Conservation (phyloP, 257 asterid species). For the Nicotiana obtusifolia region DNA sequence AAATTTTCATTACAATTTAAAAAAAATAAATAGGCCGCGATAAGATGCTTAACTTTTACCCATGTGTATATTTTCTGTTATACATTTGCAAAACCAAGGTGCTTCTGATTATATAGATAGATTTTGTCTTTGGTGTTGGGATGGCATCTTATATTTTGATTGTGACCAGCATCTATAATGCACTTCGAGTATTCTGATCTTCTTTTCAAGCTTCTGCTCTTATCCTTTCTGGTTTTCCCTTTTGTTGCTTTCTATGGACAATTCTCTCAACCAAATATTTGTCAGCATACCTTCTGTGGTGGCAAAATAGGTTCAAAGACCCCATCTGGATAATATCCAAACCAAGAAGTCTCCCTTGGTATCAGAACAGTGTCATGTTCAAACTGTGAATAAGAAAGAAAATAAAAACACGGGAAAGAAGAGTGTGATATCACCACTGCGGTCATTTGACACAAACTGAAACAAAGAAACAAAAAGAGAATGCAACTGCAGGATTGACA, state of each 20-base stretch:
- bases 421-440: not conserved
- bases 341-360: constrained; percentile 95
- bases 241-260: not conserved
- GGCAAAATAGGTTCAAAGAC: constrained; percentile 60
- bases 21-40: no score
- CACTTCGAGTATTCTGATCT: no score
- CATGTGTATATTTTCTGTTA: no score
- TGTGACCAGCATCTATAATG: no score
- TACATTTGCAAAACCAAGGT: no score
- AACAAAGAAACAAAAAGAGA: not conserved
- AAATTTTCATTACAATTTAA: no score
- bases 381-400: constrained; percentile 40
- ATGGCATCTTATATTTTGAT: no score
- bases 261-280: not conserved
- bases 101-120: no score
- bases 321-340: constrained; percentile 93
- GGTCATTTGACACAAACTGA: not conserved
- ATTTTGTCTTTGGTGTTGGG: no score
- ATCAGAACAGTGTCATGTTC: constrained; percentile 86
- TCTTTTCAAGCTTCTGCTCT: no score
- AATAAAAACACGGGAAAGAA: not conserved
- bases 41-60: not conserved
- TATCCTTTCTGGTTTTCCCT: not conserved
- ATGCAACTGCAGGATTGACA: not conserved
- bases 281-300: constrained; percentile 56